These are phyloP conservation scores for Fusarium citri DNA, from an alignment of 2,329 filamentous ascomycete species.

Conservation along the genomic window DNA sequence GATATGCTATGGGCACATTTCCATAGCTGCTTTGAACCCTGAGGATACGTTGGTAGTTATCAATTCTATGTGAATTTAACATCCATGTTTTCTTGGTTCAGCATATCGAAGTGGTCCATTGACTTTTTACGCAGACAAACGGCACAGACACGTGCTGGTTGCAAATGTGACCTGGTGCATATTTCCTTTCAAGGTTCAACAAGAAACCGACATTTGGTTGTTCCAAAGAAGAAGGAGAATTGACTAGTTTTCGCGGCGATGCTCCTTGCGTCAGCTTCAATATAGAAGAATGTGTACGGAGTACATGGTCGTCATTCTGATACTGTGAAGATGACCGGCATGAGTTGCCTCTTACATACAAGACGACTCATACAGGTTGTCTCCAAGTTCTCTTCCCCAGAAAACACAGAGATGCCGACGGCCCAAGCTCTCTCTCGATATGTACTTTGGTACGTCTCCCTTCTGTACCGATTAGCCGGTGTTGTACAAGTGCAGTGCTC, in stretches of 20 bases:
- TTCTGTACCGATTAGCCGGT: neutral
- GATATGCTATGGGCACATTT: conserved; percentile 1
- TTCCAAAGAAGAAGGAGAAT: conserved; percentile 14
- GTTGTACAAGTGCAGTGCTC: neutral
- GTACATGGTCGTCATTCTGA: neutral
- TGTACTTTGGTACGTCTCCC: neutral
- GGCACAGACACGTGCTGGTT: conserved; percentile 43
- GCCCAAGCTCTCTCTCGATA: conserved; percentile 6
- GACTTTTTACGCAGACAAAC: conserved; percentile 41
- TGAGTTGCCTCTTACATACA: neutral
- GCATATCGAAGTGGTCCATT: conserved; percentile 26
- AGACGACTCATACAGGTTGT: conserved; percentile 6
- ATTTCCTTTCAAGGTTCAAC: conserved; percentile 22
- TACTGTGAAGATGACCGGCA: neutral
- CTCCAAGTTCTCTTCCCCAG: conserved; percentile 10
- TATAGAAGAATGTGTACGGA: neutral
- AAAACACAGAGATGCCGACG: neutral
- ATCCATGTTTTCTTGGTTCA: conserved; percentile 4
- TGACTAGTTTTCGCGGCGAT: neutral
- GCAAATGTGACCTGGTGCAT: conserved; percentile 44
- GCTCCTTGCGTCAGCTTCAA: neutral
- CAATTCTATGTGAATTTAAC: conserved; percentile 19
- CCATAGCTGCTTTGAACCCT: conserved; percentile 5
- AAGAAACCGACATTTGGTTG: neutral
- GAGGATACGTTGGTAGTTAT: conserved; percentile 15